Base-by-base conservation (phyloP, 176 grass and related monocot genomes). In the Eleusine indica region DNA sequence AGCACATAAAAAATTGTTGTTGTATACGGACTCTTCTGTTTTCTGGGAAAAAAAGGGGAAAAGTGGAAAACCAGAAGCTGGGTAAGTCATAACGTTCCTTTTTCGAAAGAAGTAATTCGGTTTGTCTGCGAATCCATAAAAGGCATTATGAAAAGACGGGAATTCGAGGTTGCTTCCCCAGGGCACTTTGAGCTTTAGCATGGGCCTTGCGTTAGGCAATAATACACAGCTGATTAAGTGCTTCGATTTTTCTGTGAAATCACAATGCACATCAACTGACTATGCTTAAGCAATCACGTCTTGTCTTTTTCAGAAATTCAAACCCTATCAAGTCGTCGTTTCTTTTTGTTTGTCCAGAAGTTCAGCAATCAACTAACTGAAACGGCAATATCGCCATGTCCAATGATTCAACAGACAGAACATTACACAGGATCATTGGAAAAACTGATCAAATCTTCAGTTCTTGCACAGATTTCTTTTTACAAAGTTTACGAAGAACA, bases 141-240 rank as follows among this genome's bases (percentile, higher is more conserved):
- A 52, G 44, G 4, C 63, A 52, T 68, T 39, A 39, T 53, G 51
- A 40, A 68, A 67, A 7, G 28, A 51, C 9, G 10, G 32, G 63
- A 53, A 53, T 80, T 80, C 77, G 29, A 68, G 46, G 44, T 80
- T 79, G 61, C 76, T 79, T 79, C 61, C 66, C 10, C 64, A 22
- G 51, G 77, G 6, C 46, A 80, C 14, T 48, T 48, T 53, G 30
- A 80, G 77, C 63, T 53, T 68, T 80, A 68, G 62, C 17, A 12
- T 35, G 43, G 51, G 5, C 12, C 0, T 3, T 43, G 21, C 29
- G 16, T 16, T 16, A 56, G 38, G 51, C 25, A 17, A 28, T 77
- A 3, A 7, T 61, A 77, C 37, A 35, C 32, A 39, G 14, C 75
- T 6, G 25, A 15, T 46, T 15, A 28, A 29, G 11, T 5, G 7